These are phyloP conservation scores for Earliella scabrosa DNA, from an alignment of 1,284 basidiomycete species.

Conservation along the genomic window DNA sequence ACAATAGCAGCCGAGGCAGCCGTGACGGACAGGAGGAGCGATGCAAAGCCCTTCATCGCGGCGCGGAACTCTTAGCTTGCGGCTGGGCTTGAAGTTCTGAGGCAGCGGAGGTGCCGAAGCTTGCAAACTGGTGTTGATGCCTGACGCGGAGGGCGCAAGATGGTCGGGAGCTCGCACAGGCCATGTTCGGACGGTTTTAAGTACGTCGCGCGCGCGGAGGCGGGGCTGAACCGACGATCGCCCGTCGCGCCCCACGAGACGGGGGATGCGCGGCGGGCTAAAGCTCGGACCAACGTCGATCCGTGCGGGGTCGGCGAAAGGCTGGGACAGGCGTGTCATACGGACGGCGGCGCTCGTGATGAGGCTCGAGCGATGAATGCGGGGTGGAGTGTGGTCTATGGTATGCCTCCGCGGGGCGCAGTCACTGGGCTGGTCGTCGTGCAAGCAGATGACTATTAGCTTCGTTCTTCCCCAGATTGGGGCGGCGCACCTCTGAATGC, in stretches of 20 bases:
- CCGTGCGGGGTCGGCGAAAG: conserved; percentile 16
- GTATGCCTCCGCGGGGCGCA: no score
- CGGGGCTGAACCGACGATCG: conserved; percentile 21
- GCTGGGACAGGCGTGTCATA: conserved; percentile 5
- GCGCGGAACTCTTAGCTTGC: neutral
- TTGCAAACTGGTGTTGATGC: no score
- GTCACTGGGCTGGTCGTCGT: neutral
- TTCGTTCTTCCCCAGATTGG: neutral
- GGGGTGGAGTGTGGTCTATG: neutral
- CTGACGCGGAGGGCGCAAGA: no score
- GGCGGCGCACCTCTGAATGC: neutral
- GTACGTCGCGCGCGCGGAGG: neutral
- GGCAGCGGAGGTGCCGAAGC: no score
- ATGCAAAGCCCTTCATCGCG: conserved; percentile 19
- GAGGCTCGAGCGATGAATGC: neutral
- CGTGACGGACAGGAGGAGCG: conserved; percentile 14
- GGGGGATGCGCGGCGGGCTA: conserved; percentile 12
- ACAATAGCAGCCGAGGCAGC: conserved; percentile 27
- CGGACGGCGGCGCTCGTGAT: neutral
- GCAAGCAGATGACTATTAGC: neutral
- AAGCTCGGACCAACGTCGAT: conserved; percentile 29
- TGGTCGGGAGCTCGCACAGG: conserved; percentile 5
- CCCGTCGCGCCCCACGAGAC: conserved; percentile 18
- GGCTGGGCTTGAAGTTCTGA: no score
- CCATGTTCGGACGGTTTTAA: neutral